Base-by-base conservation (phyloP, 1,284 basidiomycete species). In the Leucoagaricus sp. region DNA sequence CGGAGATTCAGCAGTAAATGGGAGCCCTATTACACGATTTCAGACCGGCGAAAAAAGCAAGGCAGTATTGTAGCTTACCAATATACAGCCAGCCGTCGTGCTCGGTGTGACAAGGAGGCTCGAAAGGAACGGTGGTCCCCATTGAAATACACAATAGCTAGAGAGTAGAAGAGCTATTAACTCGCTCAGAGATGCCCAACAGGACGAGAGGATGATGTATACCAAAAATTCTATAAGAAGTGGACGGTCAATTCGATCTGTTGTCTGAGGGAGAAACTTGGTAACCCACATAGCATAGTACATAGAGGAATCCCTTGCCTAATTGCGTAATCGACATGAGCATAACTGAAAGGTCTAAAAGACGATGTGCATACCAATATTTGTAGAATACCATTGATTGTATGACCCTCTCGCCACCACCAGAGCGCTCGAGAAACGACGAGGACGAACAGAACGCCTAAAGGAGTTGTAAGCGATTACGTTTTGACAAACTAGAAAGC, bases 81-180 rank as follows among this genome's bases (percentile, higher is more conserved):
- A 58, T 36, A 66, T 64, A 26, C 64, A 65, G 23, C 65, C 65
- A 8, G 65, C 63, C 2, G 63, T 64, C 10, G 61, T 61, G 23
- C 60, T 63, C 25, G 65, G 65, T 61, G 65, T 67, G 42, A 67
- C 67, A 2, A 69, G 63, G n/a, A 69, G 59, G 59, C 63, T 65
- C 25, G 67, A 63, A 17, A 69, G 49, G 52, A 65, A 66, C 3
- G 65, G 63, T 28, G 66, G 65, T 2, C 65, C 67, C 29, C 66
- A 58, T 56, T 64, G 49, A 53, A 69, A 67, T 6, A 67, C 54
- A 21, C 67, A 54, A 29, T 58, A 65, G 41, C 65, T 69, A 15
- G 65, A 58, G 12, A 67, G 57, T 5, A 69, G 55, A 23, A 69
- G 46, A n/a, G 62, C 67, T 66, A 25, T 47, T 4, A 59, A 19